Base-by-base conservation (phyloP, 78 protist genomes). In the Paratrimastix pyriformis region DNA sequence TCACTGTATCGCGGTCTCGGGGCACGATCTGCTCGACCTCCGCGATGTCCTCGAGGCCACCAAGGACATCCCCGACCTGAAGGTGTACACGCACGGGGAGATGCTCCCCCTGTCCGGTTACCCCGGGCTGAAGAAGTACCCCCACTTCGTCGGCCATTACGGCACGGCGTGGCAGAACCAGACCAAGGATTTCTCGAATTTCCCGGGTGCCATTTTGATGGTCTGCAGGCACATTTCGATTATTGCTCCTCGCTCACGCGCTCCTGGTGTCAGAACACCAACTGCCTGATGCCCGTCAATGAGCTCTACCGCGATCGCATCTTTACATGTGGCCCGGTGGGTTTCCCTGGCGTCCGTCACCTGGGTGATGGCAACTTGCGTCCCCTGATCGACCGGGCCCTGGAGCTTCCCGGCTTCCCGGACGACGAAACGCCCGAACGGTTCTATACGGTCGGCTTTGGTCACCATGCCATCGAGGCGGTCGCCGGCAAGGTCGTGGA, bases 71-170 rank as follows among this genome's bases (percentile, higher is more conserved):
- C n/a, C n/a, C n/a, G n/a, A n/a, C n/a, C n/a, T n/a, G n/a, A 81
- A 80, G 55, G 90, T 90, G 45, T 87, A 84, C 88, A 87, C 93
- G n/a, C 93, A 90, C 80, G 93, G 93, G 50, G 93, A 90, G 81
- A 71, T 90, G 91, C 82, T 87, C 33, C 91, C 91, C 29, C 84
- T 84, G 46, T 83, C 86, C 73, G 84, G 72, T 21, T 88, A 90
- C 65, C 92, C 92, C 11, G 39, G 72, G 54, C 91, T 90, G 43
- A 7, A 38, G 46, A 38, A 43, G 65, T 72, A 32, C 55, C 38
- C 32, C n/a, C 82, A 72, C 44, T 75, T 87, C 44, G 80, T 40
- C 24, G 90, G 88, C 5, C 79, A 90, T 84, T 90, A 54, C 74
- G 92, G 93, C 46, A 38, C 82, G 8, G 91, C 92, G 29, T 90